Conservation (phyloP, 1,139 yeast species). For the Geotrichum citri-aurantii region DNA sequence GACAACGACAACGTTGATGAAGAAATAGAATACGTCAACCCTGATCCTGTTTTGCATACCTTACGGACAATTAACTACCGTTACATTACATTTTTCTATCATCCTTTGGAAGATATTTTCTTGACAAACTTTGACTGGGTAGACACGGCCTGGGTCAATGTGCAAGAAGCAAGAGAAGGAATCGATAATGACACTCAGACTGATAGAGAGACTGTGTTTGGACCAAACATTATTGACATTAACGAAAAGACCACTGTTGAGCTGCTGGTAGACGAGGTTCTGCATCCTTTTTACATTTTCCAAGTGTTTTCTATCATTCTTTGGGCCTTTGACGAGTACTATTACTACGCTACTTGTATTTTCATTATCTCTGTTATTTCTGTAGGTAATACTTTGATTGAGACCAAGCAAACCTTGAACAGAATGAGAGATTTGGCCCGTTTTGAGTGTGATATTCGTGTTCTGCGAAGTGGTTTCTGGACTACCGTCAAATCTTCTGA, state of each 20-base stretch:
- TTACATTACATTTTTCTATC: slow-evolving; percentile 73
- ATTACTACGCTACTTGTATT: slow-evolving; percentile 89
- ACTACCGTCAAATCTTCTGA: slow-evolving; percentile 72
- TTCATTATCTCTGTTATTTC: slow-evolving; percentile 78
- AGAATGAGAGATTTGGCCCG: slow-evolving; percentile 70
- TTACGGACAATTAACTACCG: slow-evolving; percentile 72
- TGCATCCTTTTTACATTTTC: slow-evolving; percentile 92
- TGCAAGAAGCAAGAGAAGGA: slow-evolving; percentile 58
- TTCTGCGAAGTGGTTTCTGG: slow-evolving; percentile 93
- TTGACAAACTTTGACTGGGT: slow-evolving; percentile 83
- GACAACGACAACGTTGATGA: slow-evolving; percentile 26
- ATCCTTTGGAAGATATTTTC: slow-evolving; percentile 82
- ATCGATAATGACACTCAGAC: slow-evolving; percentile 62
- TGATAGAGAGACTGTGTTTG: slow-evolving; percentile 70
- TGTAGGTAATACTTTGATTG: slow-evolving; percentile 71
- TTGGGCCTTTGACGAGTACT: slow-evolving; percentile 90
- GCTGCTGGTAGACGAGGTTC: slow-evolving; percentile 74
- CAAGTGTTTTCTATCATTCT: slow-evolving; percentile 85
- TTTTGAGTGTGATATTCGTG: slow-evolving; percentile 76
- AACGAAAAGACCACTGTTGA: slow-evolving; percentile 62
- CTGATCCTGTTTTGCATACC: slow-evolving; percentile 64
- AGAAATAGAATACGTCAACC: slow-evolving; percentile 31
- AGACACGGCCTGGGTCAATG: slow-evolving; percentile 64
- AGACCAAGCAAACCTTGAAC: slow-evolving; percentile 69
- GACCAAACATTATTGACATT: slow-evolving; percentile 66